Evolutionary conservation across 495 filamentous ascomycete genomes (phyloP), one percentile per base, ranked within the genome.

Genomic region (Filosporella fistucella): DNA sequence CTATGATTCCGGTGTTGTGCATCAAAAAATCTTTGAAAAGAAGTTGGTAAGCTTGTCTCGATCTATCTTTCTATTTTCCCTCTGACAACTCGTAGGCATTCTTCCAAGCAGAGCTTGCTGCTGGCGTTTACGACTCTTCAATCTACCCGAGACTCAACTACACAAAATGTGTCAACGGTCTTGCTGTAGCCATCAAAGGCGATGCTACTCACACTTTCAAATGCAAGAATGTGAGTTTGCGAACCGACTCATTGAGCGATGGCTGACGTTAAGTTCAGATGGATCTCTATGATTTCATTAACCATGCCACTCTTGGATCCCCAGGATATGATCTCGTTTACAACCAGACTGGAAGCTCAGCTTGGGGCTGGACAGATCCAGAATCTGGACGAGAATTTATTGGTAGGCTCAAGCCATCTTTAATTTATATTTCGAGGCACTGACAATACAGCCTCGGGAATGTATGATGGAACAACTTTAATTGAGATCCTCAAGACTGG

Each of bases 381-480:
- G 63, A 68, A 13, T 47, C 45, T 38, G 76, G 74, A 11, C 71
- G 78, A 13, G 78, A 82, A 46, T 74, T 82, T 56, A 65, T 76
- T 26, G 76, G 72, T 33, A 67, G 78, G 33, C 74, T 65, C 3
- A 75, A 81, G 51, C 63, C 13, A 29, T 23, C 17, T 1, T 20
- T n/a, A n/a, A n/a, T 35, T 25, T 9, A 46, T 6, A 11, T 7
- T 1, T 23, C 16, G 14, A 24, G 17, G 8, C 23, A 18, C 22
- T 35, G 13, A 10, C 9, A 12, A n/a, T 39, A 12, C 10, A 47
- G 45, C 73, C 23, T 67, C 80, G 30, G 78, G 68, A 3, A 76
- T 80, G 53, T 66, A 65, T 20, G 78, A 81, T 42, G 78, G 77
- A 16, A 60, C 78, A 0, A 68, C 78, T 1, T 80, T 82, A 45